Evolutionary conservation across 306 rosid species (phyloP), one percentile per base, ranked within the genome.

Genomic region (Medicago lupulina): DNA sequence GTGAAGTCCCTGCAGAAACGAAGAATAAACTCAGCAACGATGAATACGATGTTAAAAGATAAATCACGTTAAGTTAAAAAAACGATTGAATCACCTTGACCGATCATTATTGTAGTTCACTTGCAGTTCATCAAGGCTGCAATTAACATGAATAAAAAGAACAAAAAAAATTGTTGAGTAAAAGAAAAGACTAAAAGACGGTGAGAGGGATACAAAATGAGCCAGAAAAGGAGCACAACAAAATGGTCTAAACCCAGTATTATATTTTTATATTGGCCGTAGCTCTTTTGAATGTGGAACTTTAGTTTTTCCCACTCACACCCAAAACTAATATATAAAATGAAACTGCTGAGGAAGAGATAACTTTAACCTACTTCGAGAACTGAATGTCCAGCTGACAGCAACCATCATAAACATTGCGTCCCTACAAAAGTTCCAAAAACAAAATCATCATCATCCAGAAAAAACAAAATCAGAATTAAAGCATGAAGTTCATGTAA

Each of bases 91-190:
- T 67, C 83, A 92, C 99, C 99, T 92, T 55, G 99, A 96, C 31
- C 98, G 97, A 67, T 96, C 99, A 85, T 92, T 96, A 60, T 96
- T 96, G 86, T 80, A 96, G 89, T 96, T 92, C 81, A 96, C 99
- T 86, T 96, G 98, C 66, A 96, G 86, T 77, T 96, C 98, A 21
- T 96, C 96, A 83, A 96, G 99, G 87, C 99, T 96, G 98, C 65
- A 87, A 54, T 69, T 46, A 70, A 75, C 50, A 79, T 17, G 23
- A 73, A 74, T 82, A 71, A 76, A 59, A 67, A 51, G 5, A 80
- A 65, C 67, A 2, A 67, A 12, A 21, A 34, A 51, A 53, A 63
- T 6, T 39, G 61, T 58, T 63, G 23, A 67, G 46, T 59, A 72
- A 54, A 51, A 47, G 81, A 65, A 80, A 34, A 18, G 36, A 50